Conservation (phyloP, 1,139 yeast species). For the Nadsonia commutata region DNA sequence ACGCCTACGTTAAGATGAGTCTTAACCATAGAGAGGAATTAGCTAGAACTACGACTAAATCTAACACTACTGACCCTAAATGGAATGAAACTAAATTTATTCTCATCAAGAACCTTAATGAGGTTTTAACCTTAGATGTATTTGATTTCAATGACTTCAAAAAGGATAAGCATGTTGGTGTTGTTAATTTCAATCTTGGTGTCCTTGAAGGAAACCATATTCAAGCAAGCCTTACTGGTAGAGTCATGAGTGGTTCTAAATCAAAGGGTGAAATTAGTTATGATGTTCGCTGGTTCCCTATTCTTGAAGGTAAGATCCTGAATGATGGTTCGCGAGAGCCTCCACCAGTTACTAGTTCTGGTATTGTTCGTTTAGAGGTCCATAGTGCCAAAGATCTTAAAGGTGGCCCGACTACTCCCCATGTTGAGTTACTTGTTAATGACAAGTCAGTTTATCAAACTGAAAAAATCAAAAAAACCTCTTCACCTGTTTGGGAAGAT, state of each 20-base stretch:
- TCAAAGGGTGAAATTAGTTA: conserved; percentile 61
- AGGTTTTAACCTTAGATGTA: conserved; percentile 57
- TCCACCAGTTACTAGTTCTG: conserved; percentile 87
- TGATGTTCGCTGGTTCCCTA: conserved; percentile 65
- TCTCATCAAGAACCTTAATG: conserved; percentile 61
- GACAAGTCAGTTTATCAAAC: conserved; percentile 46
- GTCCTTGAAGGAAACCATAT: conserved; percentile 40
- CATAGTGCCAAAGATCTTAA: conserved; percentile 65
- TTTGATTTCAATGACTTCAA: conserved; percentile 65
- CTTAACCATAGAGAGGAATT: conserved; percentile 32
- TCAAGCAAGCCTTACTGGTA: conserved; percentile 22
- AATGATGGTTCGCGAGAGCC: conserved; percentile 80
- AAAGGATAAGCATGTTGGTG: conserved; percentile 71
- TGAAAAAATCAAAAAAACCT: conserved; percentile 41
- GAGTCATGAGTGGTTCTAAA: conserved; percentile 60
- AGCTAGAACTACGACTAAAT: conserved; percentile 53
- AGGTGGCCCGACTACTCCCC: conserved; percentile 53
- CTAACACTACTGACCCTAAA: conserved; percentile 52
- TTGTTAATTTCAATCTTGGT: conserved; percentile 56
- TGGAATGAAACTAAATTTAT: conserved; percentile 74
- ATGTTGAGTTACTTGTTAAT: conserved; percentile 55
- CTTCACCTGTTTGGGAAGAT: conserved; percentile 55
- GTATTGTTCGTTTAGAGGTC: conserved; percentile 61
- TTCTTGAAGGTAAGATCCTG: conserved; percentile 55
- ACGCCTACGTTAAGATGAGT: conserved; percentile 66